Conservation (phyloP, 768 basidiomycete genomes). For the Boletus rubescentipes region DNA sequence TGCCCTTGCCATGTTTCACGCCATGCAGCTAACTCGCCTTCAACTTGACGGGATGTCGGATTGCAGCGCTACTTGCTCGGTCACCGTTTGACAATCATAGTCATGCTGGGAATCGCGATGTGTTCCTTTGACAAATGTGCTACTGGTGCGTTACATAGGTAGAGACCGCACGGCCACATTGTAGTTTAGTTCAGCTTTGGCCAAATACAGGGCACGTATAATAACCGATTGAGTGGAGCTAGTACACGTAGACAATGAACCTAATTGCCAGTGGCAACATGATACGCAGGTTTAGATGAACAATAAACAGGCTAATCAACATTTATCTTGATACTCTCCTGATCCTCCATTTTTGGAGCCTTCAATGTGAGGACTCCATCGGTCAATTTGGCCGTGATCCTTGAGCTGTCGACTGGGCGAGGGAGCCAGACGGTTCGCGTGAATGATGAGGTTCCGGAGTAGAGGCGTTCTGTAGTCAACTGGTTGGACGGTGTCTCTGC, state of each 20-base stretch:
- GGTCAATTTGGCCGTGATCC: conserved; percentile 60
- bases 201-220: too few species aligned
- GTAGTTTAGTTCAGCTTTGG: too few species aligned
- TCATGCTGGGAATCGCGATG: too few species aligned
- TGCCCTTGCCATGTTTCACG: too few species aligned
- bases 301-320: conserved; percentile 16
- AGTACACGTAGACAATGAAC: not conserved
- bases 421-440: conserved; percentile 74
- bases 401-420: conserved; percentile 53
- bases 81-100: too few species aligned
- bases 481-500: conserved; percentile 38
- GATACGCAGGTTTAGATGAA: not conserved
- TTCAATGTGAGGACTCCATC: conserved; percentile 69
- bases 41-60: too few species aligned
- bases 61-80: too few species aligned
- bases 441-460: conserved; percentile 55
- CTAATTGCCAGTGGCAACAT: not conserved
- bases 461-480: conserved; percentile 60
- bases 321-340: conserved; percentile 49
- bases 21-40: too few species aligned
- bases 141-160: too few species aligned
- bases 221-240: conserved; percentile 11
- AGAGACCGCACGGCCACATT: too few species aligned
- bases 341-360: conserved; percentile 60
- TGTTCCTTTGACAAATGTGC: too few species aligned